Percentiles rank a stretch among this genome's conserved stretches.
phyloP scores from a whole-genome alignment of 2,329 filamentous ascomycete genomes.

The Aspergillus udagawae region DNA sequence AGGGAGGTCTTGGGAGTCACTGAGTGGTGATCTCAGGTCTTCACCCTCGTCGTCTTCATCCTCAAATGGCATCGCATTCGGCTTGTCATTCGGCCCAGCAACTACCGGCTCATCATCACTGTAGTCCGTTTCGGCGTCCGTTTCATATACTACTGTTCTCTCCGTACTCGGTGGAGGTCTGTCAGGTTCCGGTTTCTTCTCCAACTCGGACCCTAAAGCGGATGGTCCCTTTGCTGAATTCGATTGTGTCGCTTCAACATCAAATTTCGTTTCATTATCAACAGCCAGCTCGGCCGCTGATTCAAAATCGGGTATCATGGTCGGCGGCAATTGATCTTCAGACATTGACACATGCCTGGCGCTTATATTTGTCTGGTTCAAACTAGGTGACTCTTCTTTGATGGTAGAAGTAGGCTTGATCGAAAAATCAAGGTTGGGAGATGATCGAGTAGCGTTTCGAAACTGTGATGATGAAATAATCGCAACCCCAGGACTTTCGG shows the following conservation, averaged over 20 bases:
- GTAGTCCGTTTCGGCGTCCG: slow-evolving; percentile 38
- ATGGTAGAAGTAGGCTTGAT: slow-evolving; percentile 3
- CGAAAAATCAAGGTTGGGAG: slow-evolving; percentile 15
- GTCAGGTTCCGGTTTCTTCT: background rate
- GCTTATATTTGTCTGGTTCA: background rate
- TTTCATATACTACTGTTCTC: slow-evolving; percentile 39
- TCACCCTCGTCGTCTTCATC: slow-evolving; percentile 4
- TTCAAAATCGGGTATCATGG: background rate
- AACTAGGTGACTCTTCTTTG: slow-evolving; percentile 18
- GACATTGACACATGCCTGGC: background rate
- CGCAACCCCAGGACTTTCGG: slow-evolving; percentile 37
- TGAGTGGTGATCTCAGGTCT: slow-evolving; percentile 10
- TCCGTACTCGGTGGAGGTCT: slow-evolving; percentile 12
- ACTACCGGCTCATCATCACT: slow-evolving; percentile 19
- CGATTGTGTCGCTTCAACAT: slow-evolving; percentile 2
- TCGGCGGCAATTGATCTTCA: background rate
- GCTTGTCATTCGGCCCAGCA: slow-evolving; percentile 7
- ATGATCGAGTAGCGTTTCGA: slow-evolving; percentile 23
- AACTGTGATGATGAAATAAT: slow-evolving; percentile 36
- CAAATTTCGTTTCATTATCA: background rate
- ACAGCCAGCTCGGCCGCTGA: background rate
- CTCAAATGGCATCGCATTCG: background rate
- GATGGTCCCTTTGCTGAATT: background rate
- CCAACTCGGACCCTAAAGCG: background rate
- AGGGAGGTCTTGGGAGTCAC: slow-evolving; percentile 33